A percentile compares a stretch with the other conserved stretches of the same genome.
These are phyloP conservation scores for Brasilioporus rufonigricans DNA, from an alignment of 768 basidiomycete species.

Conservation along the genomic window DNA sequence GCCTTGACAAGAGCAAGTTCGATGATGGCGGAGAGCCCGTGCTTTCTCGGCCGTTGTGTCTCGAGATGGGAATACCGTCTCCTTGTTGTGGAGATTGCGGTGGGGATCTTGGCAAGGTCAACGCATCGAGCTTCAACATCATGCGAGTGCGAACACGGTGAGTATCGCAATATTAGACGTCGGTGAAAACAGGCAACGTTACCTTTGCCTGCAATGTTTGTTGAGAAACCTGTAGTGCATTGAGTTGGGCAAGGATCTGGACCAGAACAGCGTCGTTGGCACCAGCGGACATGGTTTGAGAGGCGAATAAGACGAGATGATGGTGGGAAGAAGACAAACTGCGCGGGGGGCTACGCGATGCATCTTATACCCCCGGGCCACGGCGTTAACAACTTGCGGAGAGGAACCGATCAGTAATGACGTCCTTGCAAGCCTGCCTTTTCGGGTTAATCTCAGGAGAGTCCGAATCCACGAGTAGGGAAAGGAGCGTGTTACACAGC, in stretches of 20 bases:
- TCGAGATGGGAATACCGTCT: constrained; percentile 30
- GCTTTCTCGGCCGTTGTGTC: constrained; percentile 10
- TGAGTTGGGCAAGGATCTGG: constrained; percentile 72
- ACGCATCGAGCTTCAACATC: constrained; percentile 48
- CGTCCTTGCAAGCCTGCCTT: not conserved
- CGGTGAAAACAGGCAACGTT: not conserved
- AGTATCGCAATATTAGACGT: not conserved
- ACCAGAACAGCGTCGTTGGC: constrained; percentile 55
- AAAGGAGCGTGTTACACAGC: not conserved
- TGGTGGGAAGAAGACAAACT: constrained; percentile 12
- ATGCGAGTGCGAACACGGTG: not conserved
- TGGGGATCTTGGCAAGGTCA: constrained; percentile 29
- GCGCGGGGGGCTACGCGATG: not conserved
- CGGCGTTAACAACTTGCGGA: no score
- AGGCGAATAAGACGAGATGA: constrained; percentile 6
- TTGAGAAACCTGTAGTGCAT: constrained; percentile 69
- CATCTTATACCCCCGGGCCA: no score
- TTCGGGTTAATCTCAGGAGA: constrained; percentile 1
- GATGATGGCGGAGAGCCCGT: constrained; percentile 23
- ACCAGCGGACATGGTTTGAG: constrained; percentile 26
- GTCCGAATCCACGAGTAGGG: no score
- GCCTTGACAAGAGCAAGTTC: constrained; percentile 25
- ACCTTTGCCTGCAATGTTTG: constrained; percentile 82
- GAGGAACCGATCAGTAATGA: not conserved
- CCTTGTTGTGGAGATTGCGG: constrained; percentile 20